Conservation (phyloP, 2,329 filamentous ascomycete species). For the Hymenoscyphus fructigenus region DNA sequence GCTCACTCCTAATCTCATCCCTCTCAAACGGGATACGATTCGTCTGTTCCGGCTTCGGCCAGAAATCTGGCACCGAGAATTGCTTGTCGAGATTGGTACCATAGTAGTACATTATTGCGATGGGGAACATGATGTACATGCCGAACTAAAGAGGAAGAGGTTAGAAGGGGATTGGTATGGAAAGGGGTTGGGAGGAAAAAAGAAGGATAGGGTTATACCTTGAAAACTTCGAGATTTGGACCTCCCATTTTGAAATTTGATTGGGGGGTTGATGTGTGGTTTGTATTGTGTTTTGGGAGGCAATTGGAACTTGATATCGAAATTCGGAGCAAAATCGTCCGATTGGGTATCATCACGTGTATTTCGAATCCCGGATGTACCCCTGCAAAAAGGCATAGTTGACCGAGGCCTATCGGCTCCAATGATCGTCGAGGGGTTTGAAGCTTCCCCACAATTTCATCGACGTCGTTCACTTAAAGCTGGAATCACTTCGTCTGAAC, state of each 20-base stretch:
- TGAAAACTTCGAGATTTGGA: constrained; percentile 91
- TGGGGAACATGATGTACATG: constrained; percentile 98
- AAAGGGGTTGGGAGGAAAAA: background rate
- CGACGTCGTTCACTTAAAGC: too few species aligned
- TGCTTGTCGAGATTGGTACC: constrained; percentile 94
- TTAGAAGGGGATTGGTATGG: constrained; percentile 5
- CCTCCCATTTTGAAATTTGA: constrained; percentile 72
- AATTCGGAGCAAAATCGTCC: background rate
- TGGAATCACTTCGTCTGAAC: too few species aligned
- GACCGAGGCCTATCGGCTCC: background rate
- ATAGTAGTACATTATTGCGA: constrained; percentile 99
- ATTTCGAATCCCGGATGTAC: too few species aligned
- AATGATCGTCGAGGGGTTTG: too few species aligned
- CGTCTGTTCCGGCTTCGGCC: constrained; percentile 79
- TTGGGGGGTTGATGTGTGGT: background rate
- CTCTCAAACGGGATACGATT: constrained; percentile 74
- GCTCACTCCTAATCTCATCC: constrained; percentile 79
- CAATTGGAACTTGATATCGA: background rate
- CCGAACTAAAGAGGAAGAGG: constrained; percentile 67
- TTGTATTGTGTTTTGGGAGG: background rate
- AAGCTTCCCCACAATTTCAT: too few species aligned
- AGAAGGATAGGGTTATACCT: constrained; percentile 57
- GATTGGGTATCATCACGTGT: background rate
- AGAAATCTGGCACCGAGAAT: constrained; percentile 88
- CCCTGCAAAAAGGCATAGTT: background rate